Base-by-base conservation (phyloP, 768 basidiomycete genomes). In the Serendipita sp. region DNA sequence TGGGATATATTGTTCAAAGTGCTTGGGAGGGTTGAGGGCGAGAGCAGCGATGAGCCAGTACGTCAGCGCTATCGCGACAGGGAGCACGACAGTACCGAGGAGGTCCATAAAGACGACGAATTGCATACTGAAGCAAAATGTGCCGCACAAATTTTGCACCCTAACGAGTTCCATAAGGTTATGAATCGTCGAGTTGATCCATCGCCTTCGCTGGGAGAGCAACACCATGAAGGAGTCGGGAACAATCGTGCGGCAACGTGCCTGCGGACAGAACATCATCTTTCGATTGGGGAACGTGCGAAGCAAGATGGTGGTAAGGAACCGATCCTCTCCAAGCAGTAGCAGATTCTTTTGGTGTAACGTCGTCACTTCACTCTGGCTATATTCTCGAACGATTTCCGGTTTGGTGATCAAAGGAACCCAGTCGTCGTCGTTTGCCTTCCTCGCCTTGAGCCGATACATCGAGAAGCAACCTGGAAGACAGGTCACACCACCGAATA, bases 121-220 rank as follows among this genome's bases (percentile, higher is more conserved):
- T 72, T 98, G 96, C 94, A 97, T 98, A 74, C 92, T 96, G 76
- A 98, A 97, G 78, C 96, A 99, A 75, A 99, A 99, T 31, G 95
- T 98, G 38, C 96, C 96, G 73, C 96, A 98, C 16, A 97, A 81
- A 71, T 99, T 92, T 67, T 89, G 90, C 42, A 99, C 96, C 65
- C 90, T 83, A 38, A 97, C 90, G 42, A 99, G 86, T 72, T 99
- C 96, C 93, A 98, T 97, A 60, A 99, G 83, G 72, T 99, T 98
- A 77, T 98, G 96, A 60, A 99, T 90, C 0, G 96, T 98, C 16
- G 95, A 97, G 74, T 98, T 98, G 76, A 99, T 98, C 96, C 96
- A 99, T 63, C 96, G 85, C 14, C 38, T 38, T 33, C 96, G 90
- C 71, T 99, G 96, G 0, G 96, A 98, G 20, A 99, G 82, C 48